A percentile compares a stretch with the other conserved stretches of the same genome.
These are phyloP conservation scores for Primulina huaijiensis DNA, from an alignment of 257 asterid species.

Conservation along the genomic window DNA sequence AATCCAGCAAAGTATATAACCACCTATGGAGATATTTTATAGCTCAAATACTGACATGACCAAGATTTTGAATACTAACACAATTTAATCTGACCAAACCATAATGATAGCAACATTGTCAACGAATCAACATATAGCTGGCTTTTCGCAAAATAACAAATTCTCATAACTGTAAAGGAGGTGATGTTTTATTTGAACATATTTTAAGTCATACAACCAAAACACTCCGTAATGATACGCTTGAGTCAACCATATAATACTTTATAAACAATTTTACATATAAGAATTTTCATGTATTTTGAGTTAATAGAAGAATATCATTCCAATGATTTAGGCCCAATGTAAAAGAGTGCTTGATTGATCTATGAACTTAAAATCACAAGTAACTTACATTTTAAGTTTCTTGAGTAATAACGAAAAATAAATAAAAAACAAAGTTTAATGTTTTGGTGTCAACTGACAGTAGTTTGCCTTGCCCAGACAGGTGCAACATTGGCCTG, in stretches of 20 bases:
- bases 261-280: too few relatives aligned
- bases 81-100: not conserved
- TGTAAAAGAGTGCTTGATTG: not conserved
- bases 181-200: too few relatives aligned
- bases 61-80: not conserved
- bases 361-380: not conserved
- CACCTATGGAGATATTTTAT: not conserved
- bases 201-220: too few relatives aligned
- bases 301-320: not conserved
- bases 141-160: not conserved
- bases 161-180: not conserved
- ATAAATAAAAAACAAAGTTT: too few relatives aligned
- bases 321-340: not conserved
- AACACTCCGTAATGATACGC: too few relatives aligned
- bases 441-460: not conserved
- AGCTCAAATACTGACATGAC: not conserved
- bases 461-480: not conserved
- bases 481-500: not conserved
- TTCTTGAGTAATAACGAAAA: too few relatives aligned
- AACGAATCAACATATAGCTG: not conserved
- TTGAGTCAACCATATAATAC: too few relatives aligned
- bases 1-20: not conserved
- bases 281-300: too few relatives aligned
- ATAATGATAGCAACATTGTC: not conserved
- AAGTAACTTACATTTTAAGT: not conserved